These are phyloP conservation scores for Sisymbrium irio DNA, from an alignment of 345 rosid genomes.

Conservation along the genomic window DNA sequence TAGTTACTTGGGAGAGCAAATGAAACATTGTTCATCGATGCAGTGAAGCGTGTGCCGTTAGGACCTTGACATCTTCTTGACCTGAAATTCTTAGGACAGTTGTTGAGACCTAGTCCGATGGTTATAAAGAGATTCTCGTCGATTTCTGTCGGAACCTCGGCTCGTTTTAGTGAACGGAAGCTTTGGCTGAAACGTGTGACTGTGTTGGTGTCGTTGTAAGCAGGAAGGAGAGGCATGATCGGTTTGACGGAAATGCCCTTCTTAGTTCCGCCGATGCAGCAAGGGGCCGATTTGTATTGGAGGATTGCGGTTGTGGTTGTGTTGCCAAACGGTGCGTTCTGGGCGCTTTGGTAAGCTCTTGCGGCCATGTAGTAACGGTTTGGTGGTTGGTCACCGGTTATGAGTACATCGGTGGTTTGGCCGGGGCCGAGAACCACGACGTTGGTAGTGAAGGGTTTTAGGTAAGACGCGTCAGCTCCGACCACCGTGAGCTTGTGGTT, in stretches of 20 bases:
- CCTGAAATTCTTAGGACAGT: conserved; percentile 57
- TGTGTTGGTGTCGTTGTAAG: conserved; percentile 74
- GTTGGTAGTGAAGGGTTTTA: conserved; percentile 77
- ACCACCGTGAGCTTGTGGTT: conserved; percentile 83
- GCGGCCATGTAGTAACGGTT: conserved; percentile 83
- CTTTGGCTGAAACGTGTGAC: conserved; percentile 56
- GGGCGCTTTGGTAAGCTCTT: conserved; percentile 78
- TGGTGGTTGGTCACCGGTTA: conserved; percentile 71
- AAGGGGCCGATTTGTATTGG: conserved; percentile 74
- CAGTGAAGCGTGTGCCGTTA: conserved; percentile 81
- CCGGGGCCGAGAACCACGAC: conserved; percentile 88
- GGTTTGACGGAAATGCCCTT: conserved; percentile 41
- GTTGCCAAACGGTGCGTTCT: conserved; percentile 72
- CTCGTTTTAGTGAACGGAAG: conserved; percentile 48
- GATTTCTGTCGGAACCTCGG: conserved; percentile 60
- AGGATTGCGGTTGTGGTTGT: conserved; percentile 93
- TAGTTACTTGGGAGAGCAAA: conserved; percentile 66
- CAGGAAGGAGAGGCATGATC: conserved; percentile 68
- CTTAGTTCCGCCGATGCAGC: conserved; percentile 49
- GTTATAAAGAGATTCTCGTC: conserved; percentile 77
- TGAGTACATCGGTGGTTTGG: conserved; percentile 88
- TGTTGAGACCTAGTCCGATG: conserved; percentile 70
- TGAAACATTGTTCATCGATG: conserved; percentile 87
- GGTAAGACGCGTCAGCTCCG: conserved; percentile 85
- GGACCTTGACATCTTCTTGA: conserved; percentile 80